Evolutionary conservation across 148 eudicot species (phyloP), one percentile per base, ranked within the genome.

Genomic region (Selenicereus undatus): DNA sequence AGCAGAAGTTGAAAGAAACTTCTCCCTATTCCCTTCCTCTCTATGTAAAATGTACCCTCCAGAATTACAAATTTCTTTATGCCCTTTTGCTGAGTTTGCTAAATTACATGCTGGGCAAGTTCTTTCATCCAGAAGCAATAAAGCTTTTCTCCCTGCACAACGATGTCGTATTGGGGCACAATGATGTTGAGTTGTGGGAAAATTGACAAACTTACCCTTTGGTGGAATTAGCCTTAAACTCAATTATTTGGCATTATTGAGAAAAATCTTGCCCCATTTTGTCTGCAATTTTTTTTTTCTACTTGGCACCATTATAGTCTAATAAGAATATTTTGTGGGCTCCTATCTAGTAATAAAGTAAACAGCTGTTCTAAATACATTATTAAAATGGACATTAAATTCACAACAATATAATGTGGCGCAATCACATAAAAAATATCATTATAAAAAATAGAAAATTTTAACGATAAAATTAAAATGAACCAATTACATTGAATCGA

Each of bases 191-290:
- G 11, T 13, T 6, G 10, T 7, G 1, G 12, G 8, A 2, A 35
- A 73, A 84, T 72, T 81, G 78, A 81, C 83, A 58, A 29, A 35
- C 22, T 50, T 77, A 62, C 74, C 81, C 86, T 76, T 73, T 66
- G 71, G 51, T 48, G 73, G 64, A 73, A 32, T 1, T 11, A 42
- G 64, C 51, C 26, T 43, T 27, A 45, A 78, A 83, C 68, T 83
- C 74, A 6, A 79, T 54, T 79, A 75, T 79, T 83, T 51, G 62
- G 36, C 62, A 39, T 22, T 52, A 71, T 58, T 72, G 51, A 30
- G 80, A 30, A 71, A 74, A 83, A 83, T 79, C 71, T 83, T 83
- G 85, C 79, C 79, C 79, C 74, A 74, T 35, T 69, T 4, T 83
- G 81, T 62, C 84, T 72, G 84, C 50, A n/a, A 39, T 4, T 11